Percentiles rank a stretch among this genome's conserved stretches.
phyloP scores from a whole-genome alignment of 1,139 yeast species.

The Trichomonascaceae sp. region DNA sequence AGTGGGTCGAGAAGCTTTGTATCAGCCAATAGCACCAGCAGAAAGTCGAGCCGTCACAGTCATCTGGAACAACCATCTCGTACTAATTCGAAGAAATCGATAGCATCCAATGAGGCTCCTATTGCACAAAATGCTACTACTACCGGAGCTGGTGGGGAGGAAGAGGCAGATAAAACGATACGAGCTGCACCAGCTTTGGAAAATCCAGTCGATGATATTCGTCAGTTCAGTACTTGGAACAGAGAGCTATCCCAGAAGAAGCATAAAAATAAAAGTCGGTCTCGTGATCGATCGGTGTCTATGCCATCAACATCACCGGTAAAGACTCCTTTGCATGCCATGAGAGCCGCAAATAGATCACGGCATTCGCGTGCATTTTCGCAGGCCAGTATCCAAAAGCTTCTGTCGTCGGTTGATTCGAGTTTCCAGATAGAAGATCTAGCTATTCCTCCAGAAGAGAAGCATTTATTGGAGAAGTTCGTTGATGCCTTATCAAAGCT shows the following conservation, averaged over 20 bases:
- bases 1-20: neutral
- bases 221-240: slow-evolving; percentile 4
- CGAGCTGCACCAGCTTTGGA: neutral
- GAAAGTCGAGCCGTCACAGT: neutral
- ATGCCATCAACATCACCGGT: slow-evolving; percentile 4
- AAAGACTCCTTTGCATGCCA: slow-evolving; percentile 1
- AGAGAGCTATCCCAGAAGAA: slow-evolving; percentile 2
- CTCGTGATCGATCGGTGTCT: slow-evolving; percentile 5
- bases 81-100: neutral
- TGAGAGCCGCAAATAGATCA: neutral
- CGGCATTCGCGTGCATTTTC: slow-evolving; percentile 20
- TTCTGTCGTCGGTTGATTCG: slow-evolving; percentile 23
- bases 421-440: slow-evolving; percentile 58
- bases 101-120: neutral
- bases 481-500: slow-evolving; percentile 78
- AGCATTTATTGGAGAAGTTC: slow-evolving; percentile 72
- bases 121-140: neutral
- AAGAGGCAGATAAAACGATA: neutral
- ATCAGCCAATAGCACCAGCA: neutral
- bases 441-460: slow-evolving; percentile 71
- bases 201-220: neutral
- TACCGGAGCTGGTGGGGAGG: neutral
- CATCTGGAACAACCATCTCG: neutral
- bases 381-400: slow-evolving; percentile 24
- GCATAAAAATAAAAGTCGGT: slow-evolving; percentile 2